Conservation (phyloP, 345 rosid genomes). For the Eucalyptus polyanthemos region DNA sequence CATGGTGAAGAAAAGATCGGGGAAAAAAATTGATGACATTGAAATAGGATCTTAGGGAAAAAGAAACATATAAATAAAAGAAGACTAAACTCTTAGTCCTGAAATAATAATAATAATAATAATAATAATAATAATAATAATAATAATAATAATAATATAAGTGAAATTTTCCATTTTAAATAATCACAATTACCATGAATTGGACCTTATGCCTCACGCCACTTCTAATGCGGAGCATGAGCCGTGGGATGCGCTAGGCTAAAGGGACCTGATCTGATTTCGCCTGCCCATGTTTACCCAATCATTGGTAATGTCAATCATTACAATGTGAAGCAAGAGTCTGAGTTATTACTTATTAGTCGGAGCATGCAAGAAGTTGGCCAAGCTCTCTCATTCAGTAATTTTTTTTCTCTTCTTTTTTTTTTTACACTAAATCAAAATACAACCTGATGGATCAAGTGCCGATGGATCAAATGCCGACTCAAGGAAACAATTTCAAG, state of each 20-base stretch:
- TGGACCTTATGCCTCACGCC: not conserved
- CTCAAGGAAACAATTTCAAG: not conserved
- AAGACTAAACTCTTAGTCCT: not conserved
- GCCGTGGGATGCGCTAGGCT: not conserved
- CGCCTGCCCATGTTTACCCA: too few species aligned
- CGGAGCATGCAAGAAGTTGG: not conserved
- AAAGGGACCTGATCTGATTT: not conserved
- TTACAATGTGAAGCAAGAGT: not conserved
- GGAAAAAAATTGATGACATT: not conserved
- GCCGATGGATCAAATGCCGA: not conserved
- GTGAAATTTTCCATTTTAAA: not conserved
- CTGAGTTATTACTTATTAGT: too few species aligned
- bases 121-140: too few species aligned
- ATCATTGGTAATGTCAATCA: not conserved
- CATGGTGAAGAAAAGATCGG: not conserved
- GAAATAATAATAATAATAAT: accelerated
- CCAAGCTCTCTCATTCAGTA: not conserved
- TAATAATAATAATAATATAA: too few species aligned
- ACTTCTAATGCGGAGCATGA: not conserved
- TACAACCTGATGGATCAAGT: not conserved
- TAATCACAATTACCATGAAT: not conserved
- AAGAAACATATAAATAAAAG: not conserved
- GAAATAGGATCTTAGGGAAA: not conserved
- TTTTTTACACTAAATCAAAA: not conserved
- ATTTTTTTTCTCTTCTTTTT: too few species aligned